A percentile compares a stretch with the other conserved stretches of the same genome.
phyloP scores from a whole-genome alignment of 768 basidiomycete genomes.

The Lentinula edodes region DNA sequence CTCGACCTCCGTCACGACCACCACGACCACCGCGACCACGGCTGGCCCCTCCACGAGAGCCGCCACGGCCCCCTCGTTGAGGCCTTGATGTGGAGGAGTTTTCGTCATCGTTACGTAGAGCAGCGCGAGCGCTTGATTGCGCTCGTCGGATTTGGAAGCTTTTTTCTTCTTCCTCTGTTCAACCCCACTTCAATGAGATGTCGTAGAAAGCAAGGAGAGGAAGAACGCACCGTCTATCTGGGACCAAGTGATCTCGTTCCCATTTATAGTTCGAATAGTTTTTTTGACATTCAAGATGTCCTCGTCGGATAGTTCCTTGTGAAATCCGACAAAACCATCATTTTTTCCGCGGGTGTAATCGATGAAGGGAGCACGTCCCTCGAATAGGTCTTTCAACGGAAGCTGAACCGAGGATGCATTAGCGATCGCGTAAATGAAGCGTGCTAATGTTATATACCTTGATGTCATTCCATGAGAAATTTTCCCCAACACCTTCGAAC shows the following conservation, averaged over 20 bases:
- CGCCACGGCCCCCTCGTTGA: conserved; percentile 29
- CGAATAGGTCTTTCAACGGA: conserved; percentile 45
- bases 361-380: conserved; percentile 45
- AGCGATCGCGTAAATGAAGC: neutral
- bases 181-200: too few species aligned
- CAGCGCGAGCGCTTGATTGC: conserved; percentile 55
- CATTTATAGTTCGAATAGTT: conserved; percentile 44
- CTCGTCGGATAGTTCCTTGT: conserved; percentile 66
- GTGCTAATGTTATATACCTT: conserved; percentile 29
- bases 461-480: conserved; percentile 43
- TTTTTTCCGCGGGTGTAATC: conserved; percentile 42
- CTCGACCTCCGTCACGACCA: conserved; percentile 29
- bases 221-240: conserved; percentile 47
- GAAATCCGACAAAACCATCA: conserved; percentile 51
- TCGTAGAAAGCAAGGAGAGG: neutral
- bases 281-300: conserved; percentile 67
- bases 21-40: conserved; percentile 35
- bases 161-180: conserved; percentile 65
- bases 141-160: conserved; percentile 72
- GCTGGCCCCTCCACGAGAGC: conserved; percentile 41
- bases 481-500: conserved; percentile 53
- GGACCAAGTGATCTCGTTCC: conserved; percentile 60
- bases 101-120: conserved; percentile 28
- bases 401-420: conserved; percentile 21
- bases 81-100: conserved; percentile 6